phyloP scores from a whole-genome alignment of 805 yeast genomes.

The Cyberlindnera nakhonratchasimensis region DNA sequence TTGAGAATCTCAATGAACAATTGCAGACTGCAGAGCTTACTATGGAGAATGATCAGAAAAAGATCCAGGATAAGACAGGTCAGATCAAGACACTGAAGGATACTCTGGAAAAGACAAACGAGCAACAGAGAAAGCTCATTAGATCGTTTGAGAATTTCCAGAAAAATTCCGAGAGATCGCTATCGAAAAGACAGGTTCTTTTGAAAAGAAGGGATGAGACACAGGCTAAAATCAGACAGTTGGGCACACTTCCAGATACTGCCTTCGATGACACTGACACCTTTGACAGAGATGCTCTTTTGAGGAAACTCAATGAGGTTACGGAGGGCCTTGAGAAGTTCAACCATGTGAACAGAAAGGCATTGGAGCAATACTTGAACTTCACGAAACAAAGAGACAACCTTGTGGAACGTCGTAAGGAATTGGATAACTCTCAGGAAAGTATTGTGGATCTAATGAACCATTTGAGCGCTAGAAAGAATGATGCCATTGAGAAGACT shows the following conservation, averaged over 20 bases:
- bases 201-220: conserved; percentile 65
- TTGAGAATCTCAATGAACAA: conserved; percentile 31
- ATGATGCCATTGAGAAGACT: conserved; percentile 75
- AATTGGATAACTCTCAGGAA: conserved; percentile 62
- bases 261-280: conserved; percentile 44
- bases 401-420: conserved; percentile 59
- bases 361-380: conserved; percentile 74
- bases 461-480: conserved; percentile 72
- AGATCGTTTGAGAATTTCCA: conserved; percentile 58
- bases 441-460: conserved; percentile 71
- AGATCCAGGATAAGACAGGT: conserved; percentile 15
- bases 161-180: conserved; percentile 58
- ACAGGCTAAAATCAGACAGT: conserved; percentile 67
- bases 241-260: conserved; percentile 89
- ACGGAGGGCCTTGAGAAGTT: conserved; percentile 58
- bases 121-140: conserved; percentile 51
- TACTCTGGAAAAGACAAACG: conserved; percentile 47
- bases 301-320: conserved; percentile 49
- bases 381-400: conserved; percentile 73
- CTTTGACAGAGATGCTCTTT: conserved; percentile 45
- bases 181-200: conserved; percentile 60
- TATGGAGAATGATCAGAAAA: conserved; percentile 28
- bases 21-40: conserved; percentile 28
- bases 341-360: conserved; percentile 83
- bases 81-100: conserved; percentile 34